Evolutionary conservation across 257 asterid species (phyloP).

Genomic region (Leptodermis oblonga): DNA sequence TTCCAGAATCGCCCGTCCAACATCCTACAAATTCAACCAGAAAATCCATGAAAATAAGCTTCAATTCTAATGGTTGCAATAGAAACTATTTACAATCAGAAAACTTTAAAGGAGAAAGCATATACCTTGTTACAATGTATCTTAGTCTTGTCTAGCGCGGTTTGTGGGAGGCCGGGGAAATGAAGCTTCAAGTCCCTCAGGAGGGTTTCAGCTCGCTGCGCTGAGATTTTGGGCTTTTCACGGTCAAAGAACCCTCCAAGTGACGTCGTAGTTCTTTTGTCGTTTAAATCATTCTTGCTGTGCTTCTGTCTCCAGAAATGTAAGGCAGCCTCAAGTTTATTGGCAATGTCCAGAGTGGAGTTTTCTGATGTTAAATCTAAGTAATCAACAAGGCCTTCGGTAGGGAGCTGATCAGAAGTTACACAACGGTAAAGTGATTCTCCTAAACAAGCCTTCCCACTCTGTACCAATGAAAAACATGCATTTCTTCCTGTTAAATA

Average conservation of each 20-base stretch:
- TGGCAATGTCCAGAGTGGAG: conserved; percentile 64
- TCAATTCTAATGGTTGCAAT: background rate
- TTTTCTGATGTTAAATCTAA: conserved; percentile 79
- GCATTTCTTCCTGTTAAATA: background rate
- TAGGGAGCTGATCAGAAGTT: conserved; percentile 71
- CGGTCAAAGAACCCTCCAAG: conserved; percentile 47
- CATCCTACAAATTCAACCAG: too few species aligned
- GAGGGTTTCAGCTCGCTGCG: conserved; percentile 70
- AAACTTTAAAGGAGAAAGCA: background rate
- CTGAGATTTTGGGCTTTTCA: conserved; percentile 57
- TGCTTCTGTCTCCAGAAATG: conserved; percentile 71
- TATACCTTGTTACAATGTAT: conserved; percentile 85
- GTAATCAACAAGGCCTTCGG: conserved; percentile 64
- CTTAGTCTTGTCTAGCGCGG: conserved; percentile 68
- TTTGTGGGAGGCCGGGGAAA: conserved; percentile 84
- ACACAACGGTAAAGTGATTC: conserved; percentile 62
- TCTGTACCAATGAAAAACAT: conserved; percentile 38
- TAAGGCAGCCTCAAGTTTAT: conserved; percentile 67
- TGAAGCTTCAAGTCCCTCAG: conserved; percentile 64
- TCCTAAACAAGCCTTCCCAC: conserved; percentile 79
- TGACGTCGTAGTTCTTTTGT: conserved; percentile 35
- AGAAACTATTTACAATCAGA: background rate
- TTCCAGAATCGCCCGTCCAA: conserved; percentile 94
- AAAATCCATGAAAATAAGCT: too few species aligned
- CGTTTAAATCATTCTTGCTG: conserved; percentile 44